These are phyloP conservation scores for Serpula lacrymans DNA, from an alignment of 768 basidiomycete genomes.

Conservation along the genomic window DNA sequence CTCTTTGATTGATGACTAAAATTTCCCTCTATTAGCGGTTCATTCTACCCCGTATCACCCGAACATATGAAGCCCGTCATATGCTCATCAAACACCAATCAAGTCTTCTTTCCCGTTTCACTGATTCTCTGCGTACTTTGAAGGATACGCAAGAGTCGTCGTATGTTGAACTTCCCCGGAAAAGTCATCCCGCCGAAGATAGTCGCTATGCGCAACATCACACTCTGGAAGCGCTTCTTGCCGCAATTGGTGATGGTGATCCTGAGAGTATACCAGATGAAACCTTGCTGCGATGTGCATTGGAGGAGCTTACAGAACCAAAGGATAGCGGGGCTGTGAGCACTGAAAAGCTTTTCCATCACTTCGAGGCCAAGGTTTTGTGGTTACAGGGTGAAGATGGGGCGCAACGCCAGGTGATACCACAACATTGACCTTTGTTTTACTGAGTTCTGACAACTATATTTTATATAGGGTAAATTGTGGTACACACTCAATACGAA, in stretches of 20 bases:
- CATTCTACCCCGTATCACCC: conserved; percentile 62
- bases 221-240: conserved; percentile 39
- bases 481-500: conserved; percentile 56
- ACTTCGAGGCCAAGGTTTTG: conserved; percentile 54
- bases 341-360: conserved; percentile 57
- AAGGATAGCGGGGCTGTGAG: conserved; percentile 40
- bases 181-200: conserved; percentile 48
- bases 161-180: conserved; percentile 55
- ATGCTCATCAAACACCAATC: conserved; percentile 61
- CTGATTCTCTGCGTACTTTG: conserved; percentile 50
- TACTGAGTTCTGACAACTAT: conserved; percentile 2
- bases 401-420: conserved; percentile 49
- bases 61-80: conserved; percentile 56
- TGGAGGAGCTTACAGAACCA: conserved; percentile 44
- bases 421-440: neutral
- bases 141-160: conserved; percentile 54
- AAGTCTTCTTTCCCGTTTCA: conserved; percentile 50
- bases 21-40: conserved; percentile 45
- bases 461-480: conserved; percentile 39
- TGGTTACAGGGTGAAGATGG: conserved; percentile 57
- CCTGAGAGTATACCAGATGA: conserved; percentile 39
- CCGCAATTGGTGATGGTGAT: conserved; percentile 9
- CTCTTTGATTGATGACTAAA: neutral
- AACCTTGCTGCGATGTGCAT: conserved; percentile 61
- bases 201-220: conserved; percentile 40